These are phyloP conservation scores for Bruguiera parviflora DNA, from an alignment of 345 rosid genomes.

Conservation along the genomic window DNA sequence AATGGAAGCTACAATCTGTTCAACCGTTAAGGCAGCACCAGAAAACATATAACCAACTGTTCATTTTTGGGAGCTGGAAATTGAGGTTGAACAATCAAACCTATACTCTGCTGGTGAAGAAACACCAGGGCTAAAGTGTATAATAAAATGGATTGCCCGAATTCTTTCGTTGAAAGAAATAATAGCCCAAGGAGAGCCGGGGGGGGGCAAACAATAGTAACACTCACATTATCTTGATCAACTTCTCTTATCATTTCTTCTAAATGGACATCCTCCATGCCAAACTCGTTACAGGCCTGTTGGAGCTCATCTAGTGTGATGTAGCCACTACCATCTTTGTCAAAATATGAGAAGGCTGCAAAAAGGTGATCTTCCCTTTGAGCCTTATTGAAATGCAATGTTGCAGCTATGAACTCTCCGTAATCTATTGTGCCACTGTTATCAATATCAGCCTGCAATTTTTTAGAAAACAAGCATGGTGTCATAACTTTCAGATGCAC, in stretches of 20 bases:
- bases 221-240: constrained; percentile 74
- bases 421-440: constrained; percentile 71
- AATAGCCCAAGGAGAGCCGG: too few species aligned
- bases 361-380: constrained; percentile 55
- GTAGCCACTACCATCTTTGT: constrained; percentile 67
- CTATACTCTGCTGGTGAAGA: too few species aligned
- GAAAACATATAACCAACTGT: not conserved
- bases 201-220: not conserved
- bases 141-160: too few species aligned
- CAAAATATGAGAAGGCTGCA: constrained; percentile 66
- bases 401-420: constrained; percentile 68
- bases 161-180: too few species aligned
- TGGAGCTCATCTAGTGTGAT: constrained; percentile 68
- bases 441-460: constrained; percentile 64
- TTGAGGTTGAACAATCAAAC: too few species aligned
- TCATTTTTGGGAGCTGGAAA: too few species aligned
- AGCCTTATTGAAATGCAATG: constrained; percentile 56
- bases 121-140: too few species aligned
- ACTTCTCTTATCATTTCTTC: constrained; percentile 58
- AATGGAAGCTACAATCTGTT: not conserved
- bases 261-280: constrained; percentile 43
- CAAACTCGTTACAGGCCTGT: constrained; percentile 63
- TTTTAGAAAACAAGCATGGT: not conserved
- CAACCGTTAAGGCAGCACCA: not conserved
- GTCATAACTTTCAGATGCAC: not conserved